phyloP scores from a whole-genome alignment of 345 rosid species.

The Hirschfeldia incana region DNA sequence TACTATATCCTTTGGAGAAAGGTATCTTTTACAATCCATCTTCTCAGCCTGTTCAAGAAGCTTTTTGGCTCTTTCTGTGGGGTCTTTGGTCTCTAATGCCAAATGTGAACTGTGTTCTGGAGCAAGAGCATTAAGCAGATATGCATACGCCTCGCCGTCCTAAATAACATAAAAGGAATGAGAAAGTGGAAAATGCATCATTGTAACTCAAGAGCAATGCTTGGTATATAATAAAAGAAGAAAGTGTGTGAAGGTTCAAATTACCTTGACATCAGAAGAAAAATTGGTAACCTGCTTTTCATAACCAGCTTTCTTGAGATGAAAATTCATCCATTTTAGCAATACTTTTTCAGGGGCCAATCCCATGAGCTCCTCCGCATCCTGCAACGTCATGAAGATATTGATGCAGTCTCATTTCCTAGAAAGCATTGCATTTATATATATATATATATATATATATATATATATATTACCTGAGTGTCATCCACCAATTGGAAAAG shows the following conservation, averaged over 20 bases:
- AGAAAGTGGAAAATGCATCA: slow-evolving; percentile 7
- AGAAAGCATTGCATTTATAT: too few species aligned
- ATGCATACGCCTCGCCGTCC: slow-evolving; percentile 98
- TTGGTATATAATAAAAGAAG: background rate
- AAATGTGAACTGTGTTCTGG: slow-evolving; percentile 67
- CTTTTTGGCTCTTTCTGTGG: slow-evolving; percentile 72
- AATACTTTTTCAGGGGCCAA: slow-evolving; percentile 93
- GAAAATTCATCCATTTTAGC: slow-evolving; percentile 98
- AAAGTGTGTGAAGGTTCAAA: slow-evolving; percentile 16
- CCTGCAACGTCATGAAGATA: slow-evolving; percentile 51
- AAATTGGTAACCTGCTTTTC: slow-evolving; percentile 88
- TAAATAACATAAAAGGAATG: slow-evolving; percentile 32
- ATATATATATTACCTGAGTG: slow-evolving; percentile 51
- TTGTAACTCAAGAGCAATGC: background rate
- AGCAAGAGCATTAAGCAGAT: slow-evolving; percentile 91
- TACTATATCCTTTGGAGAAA: slow-evolving; percentile 85
- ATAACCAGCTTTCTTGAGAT: slow-evolving; percentile 92
- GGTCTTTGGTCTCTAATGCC: slow-evolving; percentile 59
- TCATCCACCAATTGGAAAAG: slow-evolving; percentile 88
- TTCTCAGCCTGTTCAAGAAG: slow-evolving; percentile 95
- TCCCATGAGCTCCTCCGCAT: slow-evolving; percentile 91
- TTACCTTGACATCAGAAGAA: slow-evolving; percentile 94
- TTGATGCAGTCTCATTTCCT: slow-evolving; percentile 2
- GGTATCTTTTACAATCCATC: slow-evolving; percentile 84
- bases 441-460: slow-evolving; percentile 14